These are phyloP conservation scores for Pleurotus platypus DNA, from an alignment of 768 basidiomycete genomes.

Conservation along the genomic window DNA sequence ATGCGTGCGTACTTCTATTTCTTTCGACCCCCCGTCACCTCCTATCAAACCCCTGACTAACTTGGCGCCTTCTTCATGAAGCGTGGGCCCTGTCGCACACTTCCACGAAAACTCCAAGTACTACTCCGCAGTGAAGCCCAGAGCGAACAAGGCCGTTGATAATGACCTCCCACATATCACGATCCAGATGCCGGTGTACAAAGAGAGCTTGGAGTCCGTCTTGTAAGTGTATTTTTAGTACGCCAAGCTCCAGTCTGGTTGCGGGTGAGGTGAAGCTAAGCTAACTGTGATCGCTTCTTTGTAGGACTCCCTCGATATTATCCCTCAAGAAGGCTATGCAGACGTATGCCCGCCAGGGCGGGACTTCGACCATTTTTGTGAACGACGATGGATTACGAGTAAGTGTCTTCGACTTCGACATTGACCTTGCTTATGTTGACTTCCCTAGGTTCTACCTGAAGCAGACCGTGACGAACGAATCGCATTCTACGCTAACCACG, in stretches of 20 bases:
- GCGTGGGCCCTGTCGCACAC: slow-evolving; percentile 77
- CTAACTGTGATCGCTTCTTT: too few species aligned
- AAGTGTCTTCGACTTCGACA: background rate
- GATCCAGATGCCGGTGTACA: slow-evolving; percentile 85
- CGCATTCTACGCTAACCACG: slow-evolving; percentile 67
- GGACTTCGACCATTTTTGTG: slow-evolving; percentile 70
- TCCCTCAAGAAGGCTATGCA: slow-evolving; percentile 82
- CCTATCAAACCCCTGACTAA: slow-evolving; percentile 28
- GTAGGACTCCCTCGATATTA: slow-evolving; percentile 63
- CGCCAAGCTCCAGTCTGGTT: too few species aligned
- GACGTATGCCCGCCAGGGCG: slow-evolving; percentile 83
- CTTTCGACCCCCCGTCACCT: slow-evolving; percentile 19
- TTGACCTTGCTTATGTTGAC: background rate
- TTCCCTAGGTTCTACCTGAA: slow-evolving; percentile 45
- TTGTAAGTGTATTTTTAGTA: slow-evolving; percentile 39
- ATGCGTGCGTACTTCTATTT: slow-evolving; percentile 42
- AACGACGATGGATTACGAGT: slow-evolving; percentile 73
- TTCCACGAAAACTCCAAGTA: slow-evolving; percentile 78
- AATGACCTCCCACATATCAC: slow-evolving; percentile 69
- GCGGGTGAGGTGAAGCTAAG: too few species aligned
- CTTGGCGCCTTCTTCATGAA: slow-evolving; percentile 34
- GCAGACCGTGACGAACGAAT: slow-evolving; percentile 61
- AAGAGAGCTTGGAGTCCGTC: slow-evolving; percentile 67
- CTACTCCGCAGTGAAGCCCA: slow-evolving; percentile 67
- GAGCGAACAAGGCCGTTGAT: slow-evolving; percentile 43